Evolutionary conservation across 768 basidiomycete species (phyloP).

Genomic region (Favolaschia claudopus): DNA sequence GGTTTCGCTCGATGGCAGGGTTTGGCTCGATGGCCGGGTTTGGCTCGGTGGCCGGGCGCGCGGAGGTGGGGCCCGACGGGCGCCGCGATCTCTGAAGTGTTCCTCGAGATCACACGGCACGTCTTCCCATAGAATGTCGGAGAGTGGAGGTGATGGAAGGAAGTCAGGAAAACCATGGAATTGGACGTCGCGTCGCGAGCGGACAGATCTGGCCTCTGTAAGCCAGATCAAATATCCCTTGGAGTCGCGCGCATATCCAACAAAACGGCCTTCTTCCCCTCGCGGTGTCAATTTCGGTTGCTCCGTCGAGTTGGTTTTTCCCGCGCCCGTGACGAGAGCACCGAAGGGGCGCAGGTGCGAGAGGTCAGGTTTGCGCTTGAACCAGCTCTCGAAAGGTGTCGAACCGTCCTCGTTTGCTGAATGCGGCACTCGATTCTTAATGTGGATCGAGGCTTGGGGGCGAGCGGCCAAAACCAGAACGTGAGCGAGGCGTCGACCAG

Average conservation of each 20-base stretch:
- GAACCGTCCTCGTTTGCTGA: background rate
- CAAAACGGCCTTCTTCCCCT: constrained; percentile 21
- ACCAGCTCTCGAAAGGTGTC: constrained; percentile 22
- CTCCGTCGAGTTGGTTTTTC: constrained; percentile 10
- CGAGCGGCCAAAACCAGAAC: constrained; percentile 27
- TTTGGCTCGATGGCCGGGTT: background rate
- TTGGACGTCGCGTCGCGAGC: constrained; percentile 16
- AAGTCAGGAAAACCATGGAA: constrained; percentile 23
- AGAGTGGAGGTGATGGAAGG: constrained; percentile 16
- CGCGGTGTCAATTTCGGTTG: background rate
- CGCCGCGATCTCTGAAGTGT: background rate
- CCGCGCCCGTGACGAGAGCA: constrained; percentile 16
- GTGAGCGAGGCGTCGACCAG: constrained; percentile 19
- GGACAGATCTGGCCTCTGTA: constrained; percentile 8
- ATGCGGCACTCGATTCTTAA: constrained; percentile 23
- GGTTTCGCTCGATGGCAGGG: no score
- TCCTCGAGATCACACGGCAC: constrained; percentile 8
- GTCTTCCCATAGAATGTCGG: constrained; percentile 25
- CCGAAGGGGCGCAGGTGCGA: constrained; percentile 23
- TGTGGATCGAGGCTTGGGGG: constrained; percentile 10
- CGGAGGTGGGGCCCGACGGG: no score
- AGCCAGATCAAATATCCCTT: constrained; percentile 32
- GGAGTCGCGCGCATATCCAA: constrained; percentile 24
- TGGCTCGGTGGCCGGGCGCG: background rate
- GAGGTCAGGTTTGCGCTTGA: background rate